Evolutionary conservation across 768 basidiomycete genomes (phyloP).

Genomic region (Mycena kentingensis): DNA sequence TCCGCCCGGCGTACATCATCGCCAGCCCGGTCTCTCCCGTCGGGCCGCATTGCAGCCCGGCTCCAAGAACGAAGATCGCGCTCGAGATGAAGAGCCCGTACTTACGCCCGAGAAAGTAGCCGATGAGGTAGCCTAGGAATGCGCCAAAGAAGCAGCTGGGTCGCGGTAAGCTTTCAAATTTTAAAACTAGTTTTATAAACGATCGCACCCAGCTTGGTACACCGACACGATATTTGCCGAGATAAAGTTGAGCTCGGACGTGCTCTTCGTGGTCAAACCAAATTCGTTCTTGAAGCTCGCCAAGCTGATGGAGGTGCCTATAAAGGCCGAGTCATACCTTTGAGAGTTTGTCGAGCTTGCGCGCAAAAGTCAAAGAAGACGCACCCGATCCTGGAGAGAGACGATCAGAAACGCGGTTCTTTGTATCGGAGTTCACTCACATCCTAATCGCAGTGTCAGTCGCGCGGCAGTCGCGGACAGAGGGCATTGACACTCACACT

Average conservation of each 20-base stretch:
- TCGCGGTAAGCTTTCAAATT: background rate
- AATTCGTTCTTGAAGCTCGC: slow-evolving; percentile 48
- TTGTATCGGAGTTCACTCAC: background rate
- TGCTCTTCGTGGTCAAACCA: slow-evolving; percentile 35
- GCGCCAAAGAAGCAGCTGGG: slow-evolving; percentile 42
- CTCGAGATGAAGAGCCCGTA: slow-evolving; percentile 34
- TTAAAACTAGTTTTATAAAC: background rate
- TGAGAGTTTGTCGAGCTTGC: background rate
- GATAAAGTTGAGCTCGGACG: slow-evolving; percentile 33
- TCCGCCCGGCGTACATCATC: slow-evolving; percentile 45
- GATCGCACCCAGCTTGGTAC: slow-evolving; percentile 45
- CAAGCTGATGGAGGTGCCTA: slow-evolving; percentile 42
- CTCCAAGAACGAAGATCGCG: slow-evolving; percentile 43
- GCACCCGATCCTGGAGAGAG: slow-evolving; percentile 39
- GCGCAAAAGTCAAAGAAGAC: background rate
- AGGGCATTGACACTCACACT: no score
- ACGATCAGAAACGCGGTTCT: background rate
- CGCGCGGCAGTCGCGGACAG: no score
- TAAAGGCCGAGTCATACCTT: slow-evolving; percentile 46
- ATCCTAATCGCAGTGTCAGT: no score
- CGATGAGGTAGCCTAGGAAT: slow-evolving; percentile 38
- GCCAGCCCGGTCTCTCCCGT: slow-evolving; percentile 36
- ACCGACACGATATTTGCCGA: slow-evolving; percentile 49
- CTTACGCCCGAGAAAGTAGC: slow-evolving; percentile 42
- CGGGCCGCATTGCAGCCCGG: slow-evolving; percentile 37